phyloP scores from a whole-genome alignment of 2,329 filamentous ascomycete species.

The Lasiodiplodia citricola region DNA sequence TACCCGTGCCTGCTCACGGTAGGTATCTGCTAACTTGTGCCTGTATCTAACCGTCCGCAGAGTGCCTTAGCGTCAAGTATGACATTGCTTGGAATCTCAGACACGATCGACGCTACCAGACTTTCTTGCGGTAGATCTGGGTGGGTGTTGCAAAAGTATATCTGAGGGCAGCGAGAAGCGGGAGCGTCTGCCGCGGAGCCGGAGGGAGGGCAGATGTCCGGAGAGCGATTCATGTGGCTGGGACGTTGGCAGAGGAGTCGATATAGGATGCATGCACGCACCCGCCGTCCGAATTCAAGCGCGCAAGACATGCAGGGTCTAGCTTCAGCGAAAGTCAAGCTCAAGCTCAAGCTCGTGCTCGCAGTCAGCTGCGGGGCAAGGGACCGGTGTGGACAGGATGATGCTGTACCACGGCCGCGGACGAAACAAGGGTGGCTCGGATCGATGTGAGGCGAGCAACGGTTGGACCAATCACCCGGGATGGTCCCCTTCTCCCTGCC shows the following conservation, averaged over 20 bases:
- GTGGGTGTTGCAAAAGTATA: not conserved
- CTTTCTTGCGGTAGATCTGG: not conserved
- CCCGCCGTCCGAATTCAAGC: not conserved
- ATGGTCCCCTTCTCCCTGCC: not conserved
- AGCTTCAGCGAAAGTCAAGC: not conserved
- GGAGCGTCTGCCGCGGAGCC: not conserved
- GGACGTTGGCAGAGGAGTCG: not conserved
- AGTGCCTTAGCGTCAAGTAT: too few species aligned
- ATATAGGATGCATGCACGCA: constrained; percentile 4
- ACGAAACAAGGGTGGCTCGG: not conserved
- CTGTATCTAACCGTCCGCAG: not conserved
- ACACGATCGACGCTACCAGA: not conserved
- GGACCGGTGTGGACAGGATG: not conserved
- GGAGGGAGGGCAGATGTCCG: not conserved
- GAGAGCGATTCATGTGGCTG: not conserved
- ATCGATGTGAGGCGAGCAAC: not conserved
- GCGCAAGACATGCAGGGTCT: constrained; percentile 19
- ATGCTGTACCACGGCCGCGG: not conserved
- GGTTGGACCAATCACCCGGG: not conserved
- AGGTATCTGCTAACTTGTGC: not conserved
- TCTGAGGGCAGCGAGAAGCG: not conserved
- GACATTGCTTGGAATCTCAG: not conserved
- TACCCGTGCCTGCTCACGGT: not conserved
- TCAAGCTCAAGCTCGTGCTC: constrained; percentile 6
- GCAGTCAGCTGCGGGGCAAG: not conserved